Base-by-base conservation (phyloP, 1,284 basidiomycete species). In the Phaffia rhodozyma region DNA sequence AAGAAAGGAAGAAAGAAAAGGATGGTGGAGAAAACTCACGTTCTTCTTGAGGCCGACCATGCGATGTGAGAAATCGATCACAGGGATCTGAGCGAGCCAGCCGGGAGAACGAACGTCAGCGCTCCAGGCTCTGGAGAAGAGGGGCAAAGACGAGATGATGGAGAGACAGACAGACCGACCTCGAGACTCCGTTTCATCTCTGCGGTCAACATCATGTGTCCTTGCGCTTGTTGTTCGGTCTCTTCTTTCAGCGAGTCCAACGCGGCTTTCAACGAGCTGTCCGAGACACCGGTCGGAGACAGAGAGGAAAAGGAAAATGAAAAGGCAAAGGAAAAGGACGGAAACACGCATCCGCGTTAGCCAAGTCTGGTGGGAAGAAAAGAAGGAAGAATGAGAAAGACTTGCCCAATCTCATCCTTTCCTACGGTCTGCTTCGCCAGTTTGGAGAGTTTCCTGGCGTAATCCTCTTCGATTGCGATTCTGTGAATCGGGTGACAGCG, bases 381-480 rank as follows among this genome's bases (percentile, higher is more conserved):
- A 54, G 52, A 54, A 54, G 52, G 52, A 54, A n/a, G n/a, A 54
- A 54, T 29, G 16, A n/a, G 52, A 54, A 16, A n/a, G 9, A n/a
- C 52, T 54, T 54, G 23, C 9, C 23, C 16, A 25, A 50, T 50
- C 16, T 50, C 48, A 50, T 50, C 48, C 48, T 16, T 82, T 29
- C 93, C 92, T 27, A 97, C 77, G 1, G 82, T 71, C 65, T 80
- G 73, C 75, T 90, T 94, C 34, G 91, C 81, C 29, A 98, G 79
- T 75, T 89, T 92, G 27, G 82, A 78, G 13, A 99, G 73, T 48
- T 86, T 83, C 76, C 92, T 93, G 2, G 93, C 86, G 72, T 97
- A 97, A 43, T 97, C 94, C 69, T 97, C 93, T 74, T 98, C 93
- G 68, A 97, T 92, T 34, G 79, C 69, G 13, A 88, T 84, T 69